Evolutionary conservation across 2,329 filamentous ascomycete species (phyloP).

Genomic region (Cyclaneusma minus): DNA sequence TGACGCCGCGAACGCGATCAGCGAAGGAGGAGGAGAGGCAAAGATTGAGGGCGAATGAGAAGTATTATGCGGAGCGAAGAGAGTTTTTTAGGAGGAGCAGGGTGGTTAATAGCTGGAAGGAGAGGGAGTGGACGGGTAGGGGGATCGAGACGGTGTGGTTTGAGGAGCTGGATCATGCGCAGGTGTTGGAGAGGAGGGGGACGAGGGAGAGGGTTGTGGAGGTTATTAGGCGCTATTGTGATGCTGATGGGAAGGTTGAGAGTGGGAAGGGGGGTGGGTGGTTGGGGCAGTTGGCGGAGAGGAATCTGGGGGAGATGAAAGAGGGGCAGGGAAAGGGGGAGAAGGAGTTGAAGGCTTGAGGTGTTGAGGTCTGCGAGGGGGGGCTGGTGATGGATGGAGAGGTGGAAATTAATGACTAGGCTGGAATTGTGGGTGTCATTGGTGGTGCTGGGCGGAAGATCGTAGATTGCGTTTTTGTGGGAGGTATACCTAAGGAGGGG

Average conservation of each 20-base stretch:
- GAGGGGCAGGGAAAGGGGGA: too few relatives aligned
- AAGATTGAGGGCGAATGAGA: background rate
- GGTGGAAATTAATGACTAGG: too few relatives aligned
- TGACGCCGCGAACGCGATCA: slow-evolving; percentile 6
- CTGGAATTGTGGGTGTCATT: too few relatives aligned
- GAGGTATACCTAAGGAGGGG: too few relatives aligned
- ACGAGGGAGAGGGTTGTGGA: slow-evolving; percentile 19
- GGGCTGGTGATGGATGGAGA: too few relatives aligned
- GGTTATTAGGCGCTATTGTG: slow-evolving; percentile 15
- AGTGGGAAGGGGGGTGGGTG: background rate
- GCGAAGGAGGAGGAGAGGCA: background rate
- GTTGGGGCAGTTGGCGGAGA: too few relatives aligned
- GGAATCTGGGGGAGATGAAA: too few relatives aligned
- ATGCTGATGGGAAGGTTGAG: background rate
- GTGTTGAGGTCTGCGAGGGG: too few relatives aligned
- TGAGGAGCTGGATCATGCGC: slow-evolving; percentile 37
- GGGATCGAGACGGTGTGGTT: slow-evolving; percentile 37
- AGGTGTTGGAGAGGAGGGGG: slow-evolving; percentile 28
- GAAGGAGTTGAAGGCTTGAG: too few relatives aligned
- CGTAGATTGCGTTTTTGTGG: too few relatives aligned
- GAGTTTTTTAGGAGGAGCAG: slow-evolving; percentile 7
- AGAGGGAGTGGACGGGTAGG: slow-evolving; percentile 15
- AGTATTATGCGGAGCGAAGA: slow-evolving; percentile 2
- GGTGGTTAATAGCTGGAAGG: slow-evolving; percentile 15
- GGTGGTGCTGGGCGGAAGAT: too few relatives aligned